A percentile compares a stretch with the other conserved stretches of the same genome.
Conservation (phyloP, 2,329 filamentous ascomycete species). For the Gyromitra esculenta region DNA sequence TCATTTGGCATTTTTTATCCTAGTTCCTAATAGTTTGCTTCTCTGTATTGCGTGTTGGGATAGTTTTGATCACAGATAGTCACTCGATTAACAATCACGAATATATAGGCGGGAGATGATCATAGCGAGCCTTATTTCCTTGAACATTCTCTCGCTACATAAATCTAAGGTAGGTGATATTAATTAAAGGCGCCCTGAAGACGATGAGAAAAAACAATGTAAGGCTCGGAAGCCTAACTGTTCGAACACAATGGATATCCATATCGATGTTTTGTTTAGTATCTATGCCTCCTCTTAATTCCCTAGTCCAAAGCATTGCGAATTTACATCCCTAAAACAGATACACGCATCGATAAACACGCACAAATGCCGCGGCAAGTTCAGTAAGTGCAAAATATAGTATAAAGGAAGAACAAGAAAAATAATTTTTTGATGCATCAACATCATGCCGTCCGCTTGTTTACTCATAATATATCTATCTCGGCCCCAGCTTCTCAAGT, state of each 20-base stretch:
- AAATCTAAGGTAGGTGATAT: background rate
- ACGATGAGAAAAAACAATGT: background rate
- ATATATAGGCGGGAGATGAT: background rate
- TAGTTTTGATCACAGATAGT: background rate
- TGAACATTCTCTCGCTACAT: no score
- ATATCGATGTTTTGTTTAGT: slow-evolving; percentile 1
- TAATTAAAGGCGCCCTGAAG: background rate
- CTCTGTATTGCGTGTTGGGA: background rate
- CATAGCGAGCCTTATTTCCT: no score
- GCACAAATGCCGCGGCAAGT: background rate
- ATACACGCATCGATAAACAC: slow-evolving; percentile 21
- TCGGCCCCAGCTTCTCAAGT: slow-evolving; percentile 90
- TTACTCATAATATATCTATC: slow-evolving; percentile 60
- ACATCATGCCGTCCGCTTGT: slow-evolving; percentile 22
- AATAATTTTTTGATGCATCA: slow-evolving; percentile 41
- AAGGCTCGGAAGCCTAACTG: background rate
- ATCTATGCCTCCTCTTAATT: slow-evolving; percentile 6
- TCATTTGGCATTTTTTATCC: no score
- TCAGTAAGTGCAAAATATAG: slow-evolving; percentile 18
- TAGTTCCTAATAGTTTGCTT: background rate
- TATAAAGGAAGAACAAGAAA: background rate
- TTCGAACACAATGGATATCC: background rate
- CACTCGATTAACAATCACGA: background rate
- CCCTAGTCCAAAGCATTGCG: background rate
- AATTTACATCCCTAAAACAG: slow-evolving; percentile 16